These are phyloP conservation scores for Cercospora sp. DNA, from an alignment of 2,329 filamentous ascomycete species.

Conservation along the genomic window DNA sequence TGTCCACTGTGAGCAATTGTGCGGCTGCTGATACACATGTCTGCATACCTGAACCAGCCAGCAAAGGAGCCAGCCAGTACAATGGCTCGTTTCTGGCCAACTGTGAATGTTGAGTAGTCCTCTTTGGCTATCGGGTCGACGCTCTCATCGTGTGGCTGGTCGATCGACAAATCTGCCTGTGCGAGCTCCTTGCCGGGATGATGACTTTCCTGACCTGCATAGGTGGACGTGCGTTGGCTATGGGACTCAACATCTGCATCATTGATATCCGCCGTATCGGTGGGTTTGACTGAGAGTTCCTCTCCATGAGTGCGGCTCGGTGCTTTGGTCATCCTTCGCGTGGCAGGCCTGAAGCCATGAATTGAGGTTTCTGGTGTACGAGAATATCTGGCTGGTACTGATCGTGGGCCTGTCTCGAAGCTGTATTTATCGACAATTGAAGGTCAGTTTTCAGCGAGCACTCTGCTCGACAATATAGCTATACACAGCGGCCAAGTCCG, in stretches of 20 bases:
- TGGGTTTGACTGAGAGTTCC: not conserved
- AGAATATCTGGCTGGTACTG: not conserved
- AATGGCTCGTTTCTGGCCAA: slow-evolving; percentile 36
- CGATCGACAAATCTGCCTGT: not conserved
- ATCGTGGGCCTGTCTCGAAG: not conserved
- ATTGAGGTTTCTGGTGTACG: not conserved
- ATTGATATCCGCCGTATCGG: not conserved
- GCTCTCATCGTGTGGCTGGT: slow-evolving; percentile 4
- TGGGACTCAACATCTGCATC: not conserved
- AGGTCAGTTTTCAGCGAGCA: not conserved
- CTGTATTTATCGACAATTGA: not conserved
- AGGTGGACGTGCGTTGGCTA: too few species aligned
- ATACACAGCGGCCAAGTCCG: not conserved
- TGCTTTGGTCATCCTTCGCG: not conserved
- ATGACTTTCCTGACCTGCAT: not conserved
- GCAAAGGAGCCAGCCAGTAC: slow-evolving; percentile 35
- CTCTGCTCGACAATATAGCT: not conserved
- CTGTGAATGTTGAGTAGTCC: slow-evolving; percentile 38
- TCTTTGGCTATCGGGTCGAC: slow-evolving; percentile 22
- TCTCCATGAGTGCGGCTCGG: not conserved
- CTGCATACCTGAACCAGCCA: slow-evolving; percentile 29
- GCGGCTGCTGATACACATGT: not conserved
- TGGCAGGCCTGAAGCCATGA: too few species aligned
- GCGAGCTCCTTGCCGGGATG: not conserved
- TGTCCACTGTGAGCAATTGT: slow-evolving; percentile 2